A percentile compares a stretch with the other conserved stretches of the same genome.
Conservation (phyloP, 2,329 filamentous ascomycete species). For the Penicillium hordei region DNA sequence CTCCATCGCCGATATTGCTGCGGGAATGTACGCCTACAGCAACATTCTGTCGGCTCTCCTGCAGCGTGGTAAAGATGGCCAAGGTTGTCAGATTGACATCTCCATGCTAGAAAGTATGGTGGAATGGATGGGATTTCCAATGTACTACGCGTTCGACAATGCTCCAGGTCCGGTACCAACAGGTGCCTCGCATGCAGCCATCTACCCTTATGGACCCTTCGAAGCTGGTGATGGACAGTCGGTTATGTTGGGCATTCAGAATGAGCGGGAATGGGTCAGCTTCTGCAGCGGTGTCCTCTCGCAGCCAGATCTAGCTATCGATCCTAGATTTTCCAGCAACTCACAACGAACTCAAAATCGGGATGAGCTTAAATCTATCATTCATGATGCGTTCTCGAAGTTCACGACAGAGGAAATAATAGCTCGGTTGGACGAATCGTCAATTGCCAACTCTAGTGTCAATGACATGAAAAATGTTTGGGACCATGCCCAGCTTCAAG, state of each 20-base stretch:
- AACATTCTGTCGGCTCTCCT: conserved; percentile 54
- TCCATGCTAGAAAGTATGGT: conserved; percentile 60
- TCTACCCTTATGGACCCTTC: conserved; percentile 60
- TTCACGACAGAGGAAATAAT: conserved; percentile 45
- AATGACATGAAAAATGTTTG: conserved; percentile 58
- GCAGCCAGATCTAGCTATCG: conserved; percentile 43
- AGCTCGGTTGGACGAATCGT: conserved; percentile 47
- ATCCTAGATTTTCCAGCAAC: conserved; percentile 52
- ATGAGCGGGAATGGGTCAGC: conserved; percentile 56
- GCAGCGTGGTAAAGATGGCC: conserved; percentile 51
- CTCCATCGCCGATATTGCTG: conserved; percentile 56
- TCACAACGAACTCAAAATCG: conserved; percentile 50
- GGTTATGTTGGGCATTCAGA: conserved; percentile 60
- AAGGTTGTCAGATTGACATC: conserved; percentile 54
- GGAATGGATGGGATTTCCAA: conserved; percentile 60
- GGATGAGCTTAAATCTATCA: conserved; percentile 47
- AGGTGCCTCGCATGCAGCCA: conserved; percentile 55
- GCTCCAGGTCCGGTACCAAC: conserved; percentile 46
- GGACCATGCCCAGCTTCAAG: conserved; percentile 54
- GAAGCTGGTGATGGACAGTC: conserved; percentile 48
- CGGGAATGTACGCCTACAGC: conserved; percentile 54
- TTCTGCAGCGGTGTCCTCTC: conserved; percentile 51
- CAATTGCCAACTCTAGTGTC: conserved; percentile 57
- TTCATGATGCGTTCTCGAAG: conserved; percentile 44
- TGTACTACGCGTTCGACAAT: conserved; percentile 55